Evolutionary conservation across 2,329 filamentous ascomycete genomes (phyloP).

Genomic region (Talaromyces sp.): DNA sequence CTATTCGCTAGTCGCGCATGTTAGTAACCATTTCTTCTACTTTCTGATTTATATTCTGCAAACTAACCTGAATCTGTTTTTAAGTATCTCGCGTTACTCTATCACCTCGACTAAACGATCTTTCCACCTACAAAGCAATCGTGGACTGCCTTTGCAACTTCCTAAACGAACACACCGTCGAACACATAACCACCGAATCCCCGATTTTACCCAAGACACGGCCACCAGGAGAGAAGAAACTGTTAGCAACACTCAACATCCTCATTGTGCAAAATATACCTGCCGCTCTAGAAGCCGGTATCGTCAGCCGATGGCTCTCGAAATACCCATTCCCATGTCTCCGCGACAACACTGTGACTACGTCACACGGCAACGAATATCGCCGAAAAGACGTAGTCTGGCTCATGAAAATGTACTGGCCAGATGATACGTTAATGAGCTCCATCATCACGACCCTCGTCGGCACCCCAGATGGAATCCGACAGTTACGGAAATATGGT

Average conservation of each 20-base stretch:
- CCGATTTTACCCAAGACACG: slow-evolving; percentile 38
- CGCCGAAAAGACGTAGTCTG: slow-evolving; percentile 37
- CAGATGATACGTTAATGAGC: slow-evolving; percentile 42
- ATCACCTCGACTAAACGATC: slow-evolving; percentile 31
- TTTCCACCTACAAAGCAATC: slow-evolving; percentile 34
- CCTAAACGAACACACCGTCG: slow-evolving; percentile 33
- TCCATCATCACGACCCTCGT: slow-evolving; percentile 38
- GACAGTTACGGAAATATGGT: slow-evolving; percentile 39
- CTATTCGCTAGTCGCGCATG: slow-evolving; percentile 37
- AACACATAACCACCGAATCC: slow-evolving; percentile 30
- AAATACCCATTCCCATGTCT: slow-evolving; percentile 63
- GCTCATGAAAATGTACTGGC: slow-evolving; percentile 39
- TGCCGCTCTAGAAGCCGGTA: slow-evolving; percentile 55
- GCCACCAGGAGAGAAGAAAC: slow-evolving; percentile 40
- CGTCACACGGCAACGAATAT: slow-evolving; percentile 15
- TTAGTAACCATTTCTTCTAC: slow-evolving; percentile 20
- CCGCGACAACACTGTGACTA: slow-evolving; percentile 33
- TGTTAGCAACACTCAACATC: slow-evolving; percentile 52
- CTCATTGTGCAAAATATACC: slow-evolving; percentile 57
- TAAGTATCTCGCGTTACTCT: slow-evolving; percentile 35
- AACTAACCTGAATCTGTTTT: not conserved
- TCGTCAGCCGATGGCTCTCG: slow-evolving; percentile 69
- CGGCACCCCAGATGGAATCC: slow-evolving; percentile 34
- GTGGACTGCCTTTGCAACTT: slow-evolving; percentile 41
- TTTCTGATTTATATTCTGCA: not conserved